These are phyloP conservation scores for Diaporthe sp. DNA, from an alignment of 2,329 filamentous ascomycete genomes.

Conservation along the genomic window DNA sequence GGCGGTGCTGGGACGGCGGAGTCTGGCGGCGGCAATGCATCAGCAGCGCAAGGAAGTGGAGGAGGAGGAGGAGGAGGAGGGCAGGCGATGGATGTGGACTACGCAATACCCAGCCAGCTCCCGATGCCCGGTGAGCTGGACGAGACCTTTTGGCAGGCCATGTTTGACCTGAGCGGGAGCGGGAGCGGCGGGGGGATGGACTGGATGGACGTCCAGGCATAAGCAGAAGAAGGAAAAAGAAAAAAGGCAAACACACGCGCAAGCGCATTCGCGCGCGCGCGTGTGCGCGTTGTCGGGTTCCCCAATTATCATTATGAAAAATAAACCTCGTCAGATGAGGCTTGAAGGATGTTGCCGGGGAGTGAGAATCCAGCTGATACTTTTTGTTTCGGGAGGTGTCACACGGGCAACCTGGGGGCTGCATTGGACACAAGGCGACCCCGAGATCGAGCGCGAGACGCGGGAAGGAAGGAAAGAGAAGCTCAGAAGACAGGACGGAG, in stretches of 20 bases:
- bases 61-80: conserved; percentile 16
- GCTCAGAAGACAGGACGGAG: neutral
- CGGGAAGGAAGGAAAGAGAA: neutral
- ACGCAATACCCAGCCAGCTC: conserved; percentile 14
- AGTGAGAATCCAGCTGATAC: conserved; percentile 21
- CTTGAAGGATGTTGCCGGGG: conserved; percentile 24
- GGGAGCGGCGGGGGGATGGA: conserved; percentile 8
- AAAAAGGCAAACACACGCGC: neutral
- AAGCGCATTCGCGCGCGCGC: neutral
- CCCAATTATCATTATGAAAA: neutral
- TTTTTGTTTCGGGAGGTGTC: conserved; percentile 14
- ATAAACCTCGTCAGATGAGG: conserved; percentile 12
- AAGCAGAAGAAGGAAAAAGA: neutral
- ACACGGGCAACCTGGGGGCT: conserved; percentile 10
- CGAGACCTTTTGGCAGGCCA: conserved; percentile 40
- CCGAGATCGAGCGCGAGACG: neutral
- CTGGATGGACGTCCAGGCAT: conserved; percentile 34
- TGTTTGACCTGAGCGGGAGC: conserved; percentile 38
- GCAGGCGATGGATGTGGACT: conserved; percentile 39
- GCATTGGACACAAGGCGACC: neutral
- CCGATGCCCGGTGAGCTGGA: conserved; percentile 36
- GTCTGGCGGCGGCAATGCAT: neutral
- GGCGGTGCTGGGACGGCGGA: conserved; percentile 11
- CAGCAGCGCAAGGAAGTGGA: conserved; percentile 2
- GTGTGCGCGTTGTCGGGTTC: neutral